Percentiles rank a stretch among this genome's conserved stretches.
These are phyloP conservation scores for Coniosporium apollinis DNA, from an alignment of 495 filamentous ascomycete genomes.

Conservation along the genomic window DNA sequence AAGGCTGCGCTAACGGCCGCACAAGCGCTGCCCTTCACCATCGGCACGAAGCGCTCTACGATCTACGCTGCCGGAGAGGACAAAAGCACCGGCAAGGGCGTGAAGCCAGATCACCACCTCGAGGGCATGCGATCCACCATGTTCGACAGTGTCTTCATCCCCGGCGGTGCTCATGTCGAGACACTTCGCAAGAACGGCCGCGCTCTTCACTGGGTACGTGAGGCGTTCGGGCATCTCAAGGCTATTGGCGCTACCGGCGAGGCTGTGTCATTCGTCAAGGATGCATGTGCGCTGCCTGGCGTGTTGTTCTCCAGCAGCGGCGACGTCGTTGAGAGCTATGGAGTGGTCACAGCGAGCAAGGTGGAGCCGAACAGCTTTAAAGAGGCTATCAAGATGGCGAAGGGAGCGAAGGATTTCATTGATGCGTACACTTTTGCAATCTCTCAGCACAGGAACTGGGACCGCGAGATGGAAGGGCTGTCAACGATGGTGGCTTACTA, in stretches of 20 bases:
- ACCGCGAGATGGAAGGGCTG: constrained; percentile 56
- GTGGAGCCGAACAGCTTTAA: constrained; percentile 36
- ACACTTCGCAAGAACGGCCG: constrained; percentile 55
- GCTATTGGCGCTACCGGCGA: constrained; percentile 60
- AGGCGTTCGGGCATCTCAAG: constrained; percentile 70
- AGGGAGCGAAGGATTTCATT: constrained; percentile 45
- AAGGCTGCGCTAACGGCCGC: constrained; percentile 42
- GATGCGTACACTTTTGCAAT: constrained; percentile 51
- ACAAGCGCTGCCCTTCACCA: constrained; percentile 52
- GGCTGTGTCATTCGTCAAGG: constrained; percentile 44
- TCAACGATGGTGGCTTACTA: constrained; percentile 21
- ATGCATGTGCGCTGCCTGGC: constrained; percentile 38
- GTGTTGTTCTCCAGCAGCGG: constrained; percentile 30
- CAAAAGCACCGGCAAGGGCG: constrained; percentile 29
- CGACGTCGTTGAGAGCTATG: constrained; percentile 47
- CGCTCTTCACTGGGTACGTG: constrained; percentile 67
- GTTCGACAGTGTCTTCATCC: constrained; percentile 71
- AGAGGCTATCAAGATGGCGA: constrained; percentile 38
- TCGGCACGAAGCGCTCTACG: constrained; percentile 43
- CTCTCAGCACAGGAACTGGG: constrained; percentile 51
- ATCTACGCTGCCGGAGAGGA: constrained; percentile 41
- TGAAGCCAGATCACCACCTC: constrained; percentile 64
- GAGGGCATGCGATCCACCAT: constrained; percentile 70
- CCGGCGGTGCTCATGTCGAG: constrained; percentile 45
- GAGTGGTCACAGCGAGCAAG: constrained; percentile 45